A percentile compares a stretch with the other conserved stretches of the same genome.
Conservation (phyloP, 2,329 filamentous ascomycete genomes). For the Trichoderma aggressivum region DNA sequence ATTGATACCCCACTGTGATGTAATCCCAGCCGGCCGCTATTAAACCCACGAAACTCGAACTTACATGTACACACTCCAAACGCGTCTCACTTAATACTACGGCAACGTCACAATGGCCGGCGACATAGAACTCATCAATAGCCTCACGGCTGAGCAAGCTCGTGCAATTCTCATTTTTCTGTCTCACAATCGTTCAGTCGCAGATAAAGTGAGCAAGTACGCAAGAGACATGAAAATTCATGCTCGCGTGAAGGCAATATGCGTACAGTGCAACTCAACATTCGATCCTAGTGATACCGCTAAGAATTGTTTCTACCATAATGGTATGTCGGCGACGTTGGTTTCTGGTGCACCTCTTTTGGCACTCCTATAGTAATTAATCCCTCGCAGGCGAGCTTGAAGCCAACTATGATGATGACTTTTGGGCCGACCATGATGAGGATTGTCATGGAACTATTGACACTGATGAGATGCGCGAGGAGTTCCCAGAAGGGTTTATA, state of each 20-base stretch:
- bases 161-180: background rate
- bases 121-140: background rate
- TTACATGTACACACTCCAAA: background rate
- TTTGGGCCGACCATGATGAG: background rate
- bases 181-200: background rate
- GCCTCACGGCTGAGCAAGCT: background rate
- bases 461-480: background rate
- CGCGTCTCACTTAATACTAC: background rate
- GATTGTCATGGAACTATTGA: background rate
- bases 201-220: background rate
- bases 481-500: background rate
- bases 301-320: background rate
- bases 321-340: background rate
- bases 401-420: background rate
- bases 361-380: background rate
- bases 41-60: too few relatives aligned
- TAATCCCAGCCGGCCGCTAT: background rate
- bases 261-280: background rate
- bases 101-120: background rate
- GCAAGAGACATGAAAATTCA: background rate
- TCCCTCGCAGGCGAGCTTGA: background rate
- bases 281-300: background rate
- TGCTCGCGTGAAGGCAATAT: background rate
- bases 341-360: background rate
- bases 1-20: background rate